Conservation (phyloP, 2,329 filamentous ascomycete genomes). For the Fusarium sp. region DNA sequence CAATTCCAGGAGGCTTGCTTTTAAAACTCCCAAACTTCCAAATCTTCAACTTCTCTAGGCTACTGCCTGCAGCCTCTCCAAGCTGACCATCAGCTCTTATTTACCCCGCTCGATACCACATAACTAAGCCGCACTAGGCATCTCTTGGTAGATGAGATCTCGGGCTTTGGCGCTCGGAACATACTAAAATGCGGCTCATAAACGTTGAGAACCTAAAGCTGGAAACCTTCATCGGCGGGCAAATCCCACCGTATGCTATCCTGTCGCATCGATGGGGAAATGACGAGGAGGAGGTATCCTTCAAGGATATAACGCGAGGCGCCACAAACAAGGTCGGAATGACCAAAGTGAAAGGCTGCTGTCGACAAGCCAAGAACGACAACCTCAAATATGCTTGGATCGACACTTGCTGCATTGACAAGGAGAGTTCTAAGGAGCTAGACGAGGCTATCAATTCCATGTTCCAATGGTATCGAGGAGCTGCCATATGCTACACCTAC, state of each 20-base stretch:
- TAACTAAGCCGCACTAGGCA: background rate
- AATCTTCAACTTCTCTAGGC: too few species aligned
- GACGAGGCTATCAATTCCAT: slow-evolving; percentile 8
- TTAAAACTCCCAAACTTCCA: background rate
- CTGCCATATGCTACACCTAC: background rate
- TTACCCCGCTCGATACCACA: background rate
- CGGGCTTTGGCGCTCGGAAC: background rate
- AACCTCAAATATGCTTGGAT: background rate
- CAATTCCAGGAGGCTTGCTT: fast-evolving
- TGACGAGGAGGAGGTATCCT: background rate
- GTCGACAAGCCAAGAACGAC: background rate
- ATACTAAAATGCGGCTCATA: background rate
- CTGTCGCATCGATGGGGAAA: slow-evolving; percentile 3
- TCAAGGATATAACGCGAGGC: background rate
- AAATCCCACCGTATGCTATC: slow-evolving; percentile 2
- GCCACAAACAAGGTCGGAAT: background rate
- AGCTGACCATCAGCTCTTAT: background rate
- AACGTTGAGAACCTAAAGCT: background rate
- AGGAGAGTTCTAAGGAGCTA: slow-evolving; percentile 1
- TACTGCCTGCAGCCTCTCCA: background rate
- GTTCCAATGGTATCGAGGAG: background rate
- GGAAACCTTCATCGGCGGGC: background rate
- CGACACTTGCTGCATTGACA: slow-evolving; percentile 10
- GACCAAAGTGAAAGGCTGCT: background rate
- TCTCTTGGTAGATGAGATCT: background rate